Evolutionary conservation across 306 rosid genomes (phyloP).

Genomic region (Castanea sativa): DNA sequence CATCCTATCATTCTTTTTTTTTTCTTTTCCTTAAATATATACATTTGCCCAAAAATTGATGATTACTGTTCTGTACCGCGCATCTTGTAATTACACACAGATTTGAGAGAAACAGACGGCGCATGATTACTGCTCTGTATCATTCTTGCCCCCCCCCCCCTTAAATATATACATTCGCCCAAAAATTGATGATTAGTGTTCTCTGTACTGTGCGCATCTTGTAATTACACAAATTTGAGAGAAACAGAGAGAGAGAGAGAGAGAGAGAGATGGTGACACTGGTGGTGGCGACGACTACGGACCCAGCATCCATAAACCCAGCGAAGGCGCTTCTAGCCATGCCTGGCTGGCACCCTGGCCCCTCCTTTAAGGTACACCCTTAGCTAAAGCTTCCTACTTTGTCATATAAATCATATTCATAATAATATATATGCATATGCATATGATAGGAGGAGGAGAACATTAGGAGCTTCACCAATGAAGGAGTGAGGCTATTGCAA

Average conservation of each 20-base stretch:
- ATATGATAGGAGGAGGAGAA: conserved; percentile 31
- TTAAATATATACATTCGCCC: too few species aligned
- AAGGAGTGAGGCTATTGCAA: conserved; percentile 51
- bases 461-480: conserved; percentile 54
- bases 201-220: too few species aligned
- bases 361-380: conserved; percentile 51
- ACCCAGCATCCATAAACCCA: conserved; percentile 93
- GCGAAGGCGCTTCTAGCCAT: conserved; percentile 66
- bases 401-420: too few species aligned
- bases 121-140: too few species aligned
- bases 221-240: neutral
- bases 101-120: too few species aligned
- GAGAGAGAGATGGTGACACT: conserved; percentile 58
- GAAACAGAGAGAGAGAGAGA: neutral
- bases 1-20: neutral
- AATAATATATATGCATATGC: too few species aligned
- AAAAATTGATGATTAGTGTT: too few species aligned
- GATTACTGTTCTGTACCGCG: too few species aligned
- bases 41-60: too few species aligned
- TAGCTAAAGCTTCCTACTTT: too few species aligned
- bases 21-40: too few species aligned
- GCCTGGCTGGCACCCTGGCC: conserved; percentile 75
- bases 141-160: neutral
- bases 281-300: conserved; percentile 73
- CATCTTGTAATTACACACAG: too few species aligned